Evolutionary conservation across 805 yeast species (phyloP), one percentile per base, ranked within the genome.

Genomic region (Candida boleticola): DNA sequence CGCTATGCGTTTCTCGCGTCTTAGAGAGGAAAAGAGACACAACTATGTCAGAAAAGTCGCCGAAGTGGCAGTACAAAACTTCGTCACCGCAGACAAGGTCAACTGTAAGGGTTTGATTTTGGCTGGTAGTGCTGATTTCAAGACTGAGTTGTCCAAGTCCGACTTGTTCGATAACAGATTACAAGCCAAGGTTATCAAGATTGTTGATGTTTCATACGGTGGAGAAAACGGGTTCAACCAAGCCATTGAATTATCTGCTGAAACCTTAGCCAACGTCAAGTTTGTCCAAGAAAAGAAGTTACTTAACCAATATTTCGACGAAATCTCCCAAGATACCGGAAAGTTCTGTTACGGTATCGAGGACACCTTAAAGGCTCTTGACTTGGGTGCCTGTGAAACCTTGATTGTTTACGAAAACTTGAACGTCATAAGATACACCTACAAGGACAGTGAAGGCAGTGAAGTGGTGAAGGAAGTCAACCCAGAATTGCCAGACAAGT

Each of bases 201-300:
- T 90, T 62, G 99, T 95, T 43, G 99, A 93, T 74, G 86, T 93
- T 43, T 90, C 98, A 2, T 93, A 93, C 61, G 99, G 99, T 68
- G 99, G 99, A 63, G 99, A 93, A 71, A 93, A 93, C 64, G 99
- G 99, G 36, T 93, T 93, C 76, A 93, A 93, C 73, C 99, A 93
- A 75, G 99, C 99, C 35, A 95, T 93, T 57, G 99, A 93, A 69
- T 77, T 93, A 53, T 86, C 97, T 25, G 96, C 97, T 23, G 99
- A 93, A 75, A 86, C 99, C 21, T 77, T 93, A 60, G 85, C 97
- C 38, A 93, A 92, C 64, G 99, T 93, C 54, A 93, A 93, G 68
- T 93, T 93, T 63, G 92, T 93, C 47, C 99, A 93, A 73, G 99
- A 93, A 67, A 93, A 93, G 86, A 92, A 92, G 73, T 79, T 93